Evolutionary conservation across 257 asterid genomes (phyloP).

Genomic region (Fraxinus anomala): DNA sequence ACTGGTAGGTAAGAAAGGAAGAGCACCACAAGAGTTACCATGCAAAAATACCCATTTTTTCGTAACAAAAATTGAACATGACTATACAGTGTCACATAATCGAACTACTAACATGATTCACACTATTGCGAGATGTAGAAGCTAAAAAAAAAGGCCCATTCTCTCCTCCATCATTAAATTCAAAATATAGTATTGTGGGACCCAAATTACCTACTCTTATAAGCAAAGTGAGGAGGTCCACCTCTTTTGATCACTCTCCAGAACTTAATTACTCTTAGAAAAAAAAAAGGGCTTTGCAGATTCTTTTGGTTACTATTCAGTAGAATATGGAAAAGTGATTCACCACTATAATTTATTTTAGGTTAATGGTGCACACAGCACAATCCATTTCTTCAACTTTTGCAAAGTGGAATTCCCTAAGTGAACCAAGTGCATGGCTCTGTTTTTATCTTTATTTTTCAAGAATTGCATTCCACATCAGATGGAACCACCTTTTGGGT

Average conservation of each 20-base stretch:
- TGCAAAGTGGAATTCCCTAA: conserved; percentile 32
- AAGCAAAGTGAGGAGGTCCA: conserved; percentile 32
- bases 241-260: conserved; percentile 31
- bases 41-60: not conserved
- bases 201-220: conserved; percentile 22
- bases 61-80: not conserved
- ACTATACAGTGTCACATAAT: not conserved
- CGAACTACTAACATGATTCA: not conserved
- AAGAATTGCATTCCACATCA: conserved; percentile 43
- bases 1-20: not conserved
- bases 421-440: conserved; percentile 21
- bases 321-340: conserved; percentile 31
- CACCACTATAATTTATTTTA: conserved; percentile 24
- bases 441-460: conserved; percentile 16
- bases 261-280: not conserved
- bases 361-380: conserved; percentile 18
- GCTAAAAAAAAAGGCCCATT: not conserved
- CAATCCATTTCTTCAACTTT: not conserved
- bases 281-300: not conserved
- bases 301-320: conserved; percentile 20
- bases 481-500: conserved; percentile 22
- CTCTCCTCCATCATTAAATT: not conserved
- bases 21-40: not conserved
- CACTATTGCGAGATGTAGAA: not conserved
- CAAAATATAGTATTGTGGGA: conserved; percentile 7